A percentile compares a stretch with the other conserved stretches of the same genome.
Evolutionary conservation across 2,329 filamentous ascomycete species (phyloP).

Genomic region (Capronia epimyces): DNA sequence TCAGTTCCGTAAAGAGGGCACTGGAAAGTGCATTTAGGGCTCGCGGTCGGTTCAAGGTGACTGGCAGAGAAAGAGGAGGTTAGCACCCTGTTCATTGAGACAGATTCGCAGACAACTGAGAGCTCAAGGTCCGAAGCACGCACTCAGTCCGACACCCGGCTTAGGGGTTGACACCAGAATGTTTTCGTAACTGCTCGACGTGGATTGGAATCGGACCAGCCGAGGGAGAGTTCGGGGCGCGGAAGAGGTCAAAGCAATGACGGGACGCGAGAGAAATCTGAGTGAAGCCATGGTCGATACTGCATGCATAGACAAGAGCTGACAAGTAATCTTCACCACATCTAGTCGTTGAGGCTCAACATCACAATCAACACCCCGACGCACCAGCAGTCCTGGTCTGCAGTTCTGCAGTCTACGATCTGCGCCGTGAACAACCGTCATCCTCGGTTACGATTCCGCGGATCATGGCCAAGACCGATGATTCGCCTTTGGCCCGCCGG

Average conservation of each 20-base stretch:
- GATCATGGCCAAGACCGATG: constrained; percentile 9
- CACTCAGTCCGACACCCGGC: constrained; percentile 87
- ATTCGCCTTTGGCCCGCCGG: constrained; percentile 6
- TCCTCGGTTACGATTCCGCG: constrained; percentile 13
- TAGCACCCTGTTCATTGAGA: constrained; percentile 1
- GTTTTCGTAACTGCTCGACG: constrained; percentile 61
- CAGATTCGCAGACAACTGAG: background rate
- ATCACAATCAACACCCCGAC: background rate
- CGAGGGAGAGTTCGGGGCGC: constrained; percentile 54
- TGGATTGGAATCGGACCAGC: constrained; percentile 47
- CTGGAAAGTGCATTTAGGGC: constrained; percentile 90
- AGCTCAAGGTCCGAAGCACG: constrained; percentile 22
- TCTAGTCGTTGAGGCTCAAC: background rate
- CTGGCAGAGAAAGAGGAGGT: constrained; percentile 34
- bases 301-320: background rate
- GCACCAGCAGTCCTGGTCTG: background rate
- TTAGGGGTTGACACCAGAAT: constrained; percentile 76
- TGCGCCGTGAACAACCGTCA: constrained; percentile 4
- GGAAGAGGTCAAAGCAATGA: constrained; percentile 55
- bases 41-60: constrained; percentile 89
- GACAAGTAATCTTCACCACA: background rate
- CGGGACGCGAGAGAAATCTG: constrained; percentile 12
- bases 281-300: constrained; percentile 15
- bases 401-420: background rate
- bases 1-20: constrained; percentile 84